Evolutionary conservation across 768 basidiomycete genomes (phyloP).

Genomic region (Hericium erinaceus): DNA sequence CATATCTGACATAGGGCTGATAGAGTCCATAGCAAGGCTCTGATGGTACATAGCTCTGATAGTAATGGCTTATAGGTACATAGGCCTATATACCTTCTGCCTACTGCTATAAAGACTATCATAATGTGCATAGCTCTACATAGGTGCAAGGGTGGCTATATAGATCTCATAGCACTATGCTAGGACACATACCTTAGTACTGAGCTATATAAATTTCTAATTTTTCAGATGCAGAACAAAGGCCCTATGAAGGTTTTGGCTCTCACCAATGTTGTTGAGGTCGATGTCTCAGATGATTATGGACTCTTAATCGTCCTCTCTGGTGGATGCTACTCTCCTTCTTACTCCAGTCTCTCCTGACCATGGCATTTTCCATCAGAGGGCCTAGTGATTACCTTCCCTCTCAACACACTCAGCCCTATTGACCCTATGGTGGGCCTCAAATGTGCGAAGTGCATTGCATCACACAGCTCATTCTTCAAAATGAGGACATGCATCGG

Average conservation of each 20-base stretch:
- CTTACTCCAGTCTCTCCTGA: not conserved
- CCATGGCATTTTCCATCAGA: constrained; percentile 39
- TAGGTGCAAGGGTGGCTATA: too few species aligned
- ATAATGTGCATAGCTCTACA: too few species aligned
- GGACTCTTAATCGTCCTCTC: constrained; percentile 92
- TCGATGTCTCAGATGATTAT: constrained; percentile 94
- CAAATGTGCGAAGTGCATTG: constrained; percentile 90
- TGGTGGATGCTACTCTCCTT: constrained; percentile 35
- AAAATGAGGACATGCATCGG: constrained; percentile 92
- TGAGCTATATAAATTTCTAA: too few species aligned
- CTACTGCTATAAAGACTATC: too few species aligned
- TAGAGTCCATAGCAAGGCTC: too few species aligned
- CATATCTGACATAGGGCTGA: too few species aligned
- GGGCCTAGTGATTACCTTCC: constrained; percentile 93
- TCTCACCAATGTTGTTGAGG: constrained; percentile 83
- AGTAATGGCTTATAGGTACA: too few species aligned
- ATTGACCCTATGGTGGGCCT: constrained; percentile 85
- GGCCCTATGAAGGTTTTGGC: constrained; percentile 89
- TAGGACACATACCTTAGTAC: too few species aligned
- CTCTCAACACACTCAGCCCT: constrained; percentile 84
- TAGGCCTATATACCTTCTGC: too few species aligned
- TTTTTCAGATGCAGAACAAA: too few species aligned
- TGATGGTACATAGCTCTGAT: too few species aligned
- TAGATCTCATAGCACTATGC: too few species aligned
- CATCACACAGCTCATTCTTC: constrained; percentile 95